Evolutionary conservation across 306 rosid species (phyloP).

Genomic region (Pterocarpus santalinus): DNA sequence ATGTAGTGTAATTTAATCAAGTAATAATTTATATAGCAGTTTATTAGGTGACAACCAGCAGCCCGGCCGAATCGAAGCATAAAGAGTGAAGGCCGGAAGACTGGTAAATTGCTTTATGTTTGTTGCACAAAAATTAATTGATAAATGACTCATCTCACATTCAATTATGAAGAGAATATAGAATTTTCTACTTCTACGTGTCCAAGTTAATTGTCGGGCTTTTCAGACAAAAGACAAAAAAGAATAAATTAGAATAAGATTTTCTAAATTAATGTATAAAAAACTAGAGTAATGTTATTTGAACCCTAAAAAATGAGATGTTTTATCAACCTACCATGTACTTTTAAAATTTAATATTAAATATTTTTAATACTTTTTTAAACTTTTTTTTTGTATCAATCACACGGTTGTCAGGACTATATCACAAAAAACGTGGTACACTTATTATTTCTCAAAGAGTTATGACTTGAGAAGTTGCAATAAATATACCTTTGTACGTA

Average conservation of each 20-base stretch:
- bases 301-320: too few species aligned
- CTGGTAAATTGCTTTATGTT: background rate
- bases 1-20: background rate
- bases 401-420: too few species aligned
- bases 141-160: slow-evolving; percentile 21
- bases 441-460: background rate
- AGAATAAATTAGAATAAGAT: background rate
- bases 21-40: background rate
- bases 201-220: slow-evolving; percentile 7
- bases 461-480: slow-evolving; percentile 4
- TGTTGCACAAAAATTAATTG: background rate
- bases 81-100: background rate
- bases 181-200: background rate
- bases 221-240: background rate
- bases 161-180: background rate
- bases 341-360: too few species aligned
- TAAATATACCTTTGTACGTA: background rate
- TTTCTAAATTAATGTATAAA: background rate
- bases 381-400: too few species aligned
- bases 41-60: slow-evolving; percentile 32
- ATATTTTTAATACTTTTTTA: too few species aligned
- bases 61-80: slow-evolving; percentile 28
- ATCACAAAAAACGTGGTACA: too few species aligned
- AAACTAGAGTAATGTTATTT: too few species aligned
- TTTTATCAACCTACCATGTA: too few species aligned